A percentile compares a stretch with the other conserved stretches of the same genome.
Evolutionary conservation across 2,329 filamentous ascomycete genomes (phyloP).

Genomic region (Aquanectria penicillioides): DNA sequence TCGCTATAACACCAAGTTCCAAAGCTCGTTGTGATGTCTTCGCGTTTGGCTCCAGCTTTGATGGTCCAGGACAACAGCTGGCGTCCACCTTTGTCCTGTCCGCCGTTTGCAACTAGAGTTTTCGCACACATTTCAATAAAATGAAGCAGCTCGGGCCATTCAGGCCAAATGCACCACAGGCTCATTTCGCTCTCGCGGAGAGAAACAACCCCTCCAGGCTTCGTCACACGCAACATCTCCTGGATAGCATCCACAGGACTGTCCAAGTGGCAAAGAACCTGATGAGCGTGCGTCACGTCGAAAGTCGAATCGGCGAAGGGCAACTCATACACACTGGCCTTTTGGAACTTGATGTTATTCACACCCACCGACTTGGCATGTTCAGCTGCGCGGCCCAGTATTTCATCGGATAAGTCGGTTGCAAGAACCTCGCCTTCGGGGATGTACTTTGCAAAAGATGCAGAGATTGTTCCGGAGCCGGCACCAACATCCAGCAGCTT

Average conservation of each 20-base stretch:
- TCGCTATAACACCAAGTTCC: constrained; percentile 45
- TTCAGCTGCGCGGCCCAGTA: constrained; percentile 39
- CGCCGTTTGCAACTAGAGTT: constrained; percentile 36
- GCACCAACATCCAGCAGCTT: constrained; percentile 59
- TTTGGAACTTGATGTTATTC: constrained; percentile 41
- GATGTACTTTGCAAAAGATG: constrained; percentile 52
- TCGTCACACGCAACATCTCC: constrained; percentile 56
- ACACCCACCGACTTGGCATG: constrained; percentile 36
- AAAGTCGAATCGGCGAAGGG: constrained; percentile 52
- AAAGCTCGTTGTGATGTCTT: constrained; percentile 37
- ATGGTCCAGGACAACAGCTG: constrained; percentile 43
- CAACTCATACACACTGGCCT: constrained; percentile 45
- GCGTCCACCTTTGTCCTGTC: constrained; percentile 40
- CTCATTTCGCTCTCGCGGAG: constrained; percentile 43
- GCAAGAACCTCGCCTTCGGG: constrained; percentile 49
- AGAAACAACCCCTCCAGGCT: constrained; percentile 55
- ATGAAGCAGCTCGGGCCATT: constrained; percentile 34
- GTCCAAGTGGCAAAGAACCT: constrained; percentile 54
- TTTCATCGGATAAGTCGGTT: constrained; percentile 45
- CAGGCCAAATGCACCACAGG: constrained; percentile 44
- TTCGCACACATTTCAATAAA: constrained; percentile 37
- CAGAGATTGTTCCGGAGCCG: constrained; percentile 60
- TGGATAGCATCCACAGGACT: constrained; percentile 45
- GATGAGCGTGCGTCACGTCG: constrained; percentile 55
- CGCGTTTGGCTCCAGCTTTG: constrained; percentile 35